These are phyloP conservation scores for Ulmus americana DNA, from an alignment of 331 rosid genomes.

Conservation along the genomic window DNA sequence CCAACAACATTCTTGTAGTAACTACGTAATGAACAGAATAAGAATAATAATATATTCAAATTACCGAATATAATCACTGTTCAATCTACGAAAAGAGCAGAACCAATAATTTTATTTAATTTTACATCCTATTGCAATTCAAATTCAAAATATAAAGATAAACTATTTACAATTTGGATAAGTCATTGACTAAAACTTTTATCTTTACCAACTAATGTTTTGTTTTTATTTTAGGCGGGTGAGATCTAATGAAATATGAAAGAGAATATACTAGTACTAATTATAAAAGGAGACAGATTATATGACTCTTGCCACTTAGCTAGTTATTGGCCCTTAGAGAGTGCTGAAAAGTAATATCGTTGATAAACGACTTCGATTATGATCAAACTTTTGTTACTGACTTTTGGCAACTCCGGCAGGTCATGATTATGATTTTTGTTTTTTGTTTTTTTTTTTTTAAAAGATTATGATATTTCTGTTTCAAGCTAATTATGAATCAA, in stretches of 20 bases:
- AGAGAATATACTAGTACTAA: not conserved
- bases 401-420: slow-evolving; percentile 15
- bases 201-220: too few relatives aligned
- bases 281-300: not conserved
- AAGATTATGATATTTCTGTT: not conserved
- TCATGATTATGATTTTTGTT: not conserved
- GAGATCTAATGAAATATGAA: not conserved
- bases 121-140: too few relatives aligned
- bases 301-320: not conserved
- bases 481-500: not conserved
- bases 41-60: too few relatives aligned
- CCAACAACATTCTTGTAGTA: too few relatives aligned
- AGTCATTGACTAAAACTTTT: too few relatives aligned
- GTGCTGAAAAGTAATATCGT: not conserved
- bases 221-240: not conserved
- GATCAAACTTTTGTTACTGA: not conserved
- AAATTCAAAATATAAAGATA: too few relatives aligned
- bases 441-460: not conserved
- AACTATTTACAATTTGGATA: too few relatives aligned
- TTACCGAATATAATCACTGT: too few relatives aligned
- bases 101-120: too few relatives aligned
- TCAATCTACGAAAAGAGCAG: too few relatives aligned
- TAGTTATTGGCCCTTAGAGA: slow-evolving; percentile 4
- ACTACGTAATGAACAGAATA: too few relatives aligned
- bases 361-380: slow-evolving; percentile 18